Evolutionary conservation across 1,139 yeast genomes (phyloP), one percentile per base, ranked within the genome.

Genomic region (Ashbya aceris): DNA sequence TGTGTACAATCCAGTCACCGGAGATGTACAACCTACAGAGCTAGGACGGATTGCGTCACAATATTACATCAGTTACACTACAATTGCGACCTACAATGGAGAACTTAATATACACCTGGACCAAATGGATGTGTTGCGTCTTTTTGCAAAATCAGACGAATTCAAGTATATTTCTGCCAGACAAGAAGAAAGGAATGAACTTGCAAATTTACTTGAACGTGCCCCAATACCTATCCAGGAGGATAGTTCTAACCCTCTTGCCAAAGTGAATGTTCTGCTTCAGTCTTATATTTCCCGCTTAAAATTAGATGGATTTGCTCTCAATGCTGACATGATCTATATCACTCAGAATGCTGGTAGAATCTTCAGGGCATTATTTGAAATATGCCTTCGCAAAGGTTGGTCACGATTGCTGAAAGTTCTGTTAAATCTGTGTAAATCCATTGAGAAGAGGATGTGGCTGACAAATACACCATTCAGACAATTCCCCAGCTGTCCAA

Each of bases 291-390:
- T 93, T 12, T 84, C 96, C 1, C 65, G 81, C 30, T 65, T 89
- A 33, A 66, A 70, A 8, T 67, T 93, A 11, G 94, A 83, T 2
- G 98, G 97, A 1, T 85, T 85, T 67, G 96, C 97, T 0, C 65
- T 93, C 45, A 77, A 83, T 71, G 79, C 96, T 0, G 99, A 93
- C 65, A 87, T 89, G 96, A 73, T 85, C 3, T 91, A 85, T 55
- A 77, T 93, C 33, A 84, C 93, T 0, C 98, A 91, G 60, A 85
- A 95, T 31, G 97, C 96, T 0, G 94, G 94, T 6, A 74, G 99
- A 58, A 64, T 93, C 34, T 68, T 89, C 41, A 67, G 96, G 41
- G 97, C 98, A 0, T 74, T 93, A 49, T 80, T 75, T 57, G 96
- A 91, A 56, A 76, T 91, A 23, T 74, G 86, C 8, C 54, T 85